phyloP scores from a whole-genome alignment of 805 yeast species.

The Candida piceae region DNA sequence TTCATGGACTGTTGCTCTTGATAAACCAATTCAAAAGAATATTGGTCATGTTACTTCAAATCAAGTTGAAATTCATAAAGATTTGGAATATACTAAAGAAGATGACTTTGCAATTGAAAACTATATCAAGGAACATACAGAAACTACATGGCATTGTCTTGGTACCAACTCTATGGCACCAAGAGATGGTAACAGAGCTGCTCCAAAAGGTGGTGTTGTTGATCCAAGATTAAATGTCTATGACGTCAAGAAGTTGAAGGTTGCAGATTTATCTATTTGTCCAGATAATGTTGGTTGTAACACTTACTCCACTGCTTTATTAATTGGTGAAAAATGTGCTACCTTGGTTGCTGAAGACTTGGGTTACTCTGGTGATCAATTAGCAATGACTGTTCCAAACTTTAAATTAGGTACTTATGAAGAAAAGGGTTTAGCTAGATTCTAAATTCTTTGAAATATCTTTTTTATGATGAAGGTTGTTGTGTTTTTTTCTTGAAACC shows the following conservation, averaged over 20 bases:
- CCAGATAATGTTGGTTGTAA: constrained; percentile 29
- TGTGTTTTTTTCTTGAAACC: background rate
- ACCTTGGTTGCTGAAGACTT: constrained; percentile 27
- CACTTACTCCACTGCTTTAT: constrained; percentile 27
- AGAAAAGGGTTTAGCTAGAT: constrained; percentile 25
- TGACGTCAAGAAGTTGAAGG: constrained; percentile 26
- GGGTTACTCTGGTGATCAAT: constrained; percentile 25
- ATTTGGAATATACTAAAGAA: constrained; percentile 22
- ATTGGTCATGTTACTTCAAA: constrained; percentile 20
- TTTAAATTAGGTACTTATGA: constrained; percentile 26
- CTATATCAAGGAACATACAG: constrained; percentile 26
- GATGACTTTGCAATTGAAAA: constrained; percentile 26
- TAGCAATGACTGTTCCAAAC: constrained; percentile 27
- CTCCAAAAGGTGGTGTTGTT: constrained; percentile 26
- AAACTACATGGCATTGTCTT: constrained; percentile 29
- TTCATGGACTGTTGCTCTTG: constrained; percentile 26
- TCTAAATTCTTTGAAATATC: constrained; percentile 15
- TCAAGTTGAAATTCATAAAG: constrained; percentile 21
- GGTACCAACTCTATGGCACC: constrained; percentile 28
- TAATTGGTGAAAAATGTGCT: constrained; percentile 27
- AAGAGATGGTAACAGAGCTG: constrained; percentile 25
- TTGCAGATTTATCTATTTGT: constrained; percentile 27
- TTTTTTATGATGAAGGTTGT: background rate
- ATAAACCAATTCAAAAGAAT: constrained; percentile 18
- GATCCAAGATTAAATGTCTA: constrained; percentile 25